These are phyloP conservation scores for Gastrodia elata DNA, from an alignment of 106 monocot species.

Conservation along the genomic window DNA sequence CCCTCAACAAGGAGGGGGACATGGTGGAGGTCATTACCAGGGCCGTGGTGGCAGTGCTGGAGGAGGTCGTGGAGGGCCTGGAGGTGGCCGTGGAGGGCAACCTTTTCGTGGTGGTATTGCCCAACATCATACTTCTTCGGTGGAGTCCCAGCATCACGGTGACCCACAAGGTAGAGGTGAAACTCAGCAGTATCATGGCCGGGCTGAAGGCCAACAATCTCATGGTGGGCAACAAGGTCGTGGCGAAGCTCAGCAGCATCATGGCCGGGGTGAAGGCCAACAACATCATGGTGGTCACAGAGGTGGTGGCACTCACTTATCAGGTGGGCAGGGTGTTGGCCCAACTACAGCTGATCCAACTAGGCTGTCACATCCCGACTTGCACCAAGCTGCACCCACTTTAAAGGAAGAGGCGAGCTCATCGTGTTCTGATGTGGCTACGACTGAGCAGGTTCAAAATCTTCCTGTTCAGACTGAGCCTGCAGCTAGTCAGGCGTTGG, in stretches of 20 bases:
- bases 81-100: constrained; percentile 7
- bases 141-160: constrained; percentile 37
- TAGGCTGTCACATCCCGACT: constrained; percentile 58
- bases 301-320: constrained; percentile 21
- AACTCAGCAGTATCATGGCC: constrained; percentile 34
- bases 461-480: constrained; percentile 35
- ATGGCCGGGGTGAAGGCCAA: not conserved
- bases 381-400: constrained; percentile 68
- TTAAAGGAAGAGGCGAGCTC: constrained; percentile 27
- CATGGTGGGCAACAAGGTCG: constrained; percentile 23
- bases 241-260: constrained; percentile 12
- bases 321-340: constrained; percentile 29
- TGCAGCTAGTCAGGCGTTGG: constrained; percentile 24
- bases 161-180: constrained; percentile 30
- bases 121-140: constrained; percentile 9
- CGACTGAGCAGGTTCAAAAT: constrained; percentile 38
- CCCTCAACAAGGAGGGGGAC: constrained; percentile 44
- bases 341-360: constrained; percentile 36
- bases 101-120: not conserved
- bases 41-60: constrained; percentile 21
- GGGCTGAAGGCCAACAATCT: no score
- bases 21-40: constrained; percentile 32
- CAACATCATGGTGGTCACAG: constrained; percentile 25
- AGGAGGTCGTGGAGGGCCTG: constrained; percentile 15
- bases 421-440: constrained; percentile 14